Conservation (phyloP, 805 yeast species). For the Spathaspora sp. region DNA sequence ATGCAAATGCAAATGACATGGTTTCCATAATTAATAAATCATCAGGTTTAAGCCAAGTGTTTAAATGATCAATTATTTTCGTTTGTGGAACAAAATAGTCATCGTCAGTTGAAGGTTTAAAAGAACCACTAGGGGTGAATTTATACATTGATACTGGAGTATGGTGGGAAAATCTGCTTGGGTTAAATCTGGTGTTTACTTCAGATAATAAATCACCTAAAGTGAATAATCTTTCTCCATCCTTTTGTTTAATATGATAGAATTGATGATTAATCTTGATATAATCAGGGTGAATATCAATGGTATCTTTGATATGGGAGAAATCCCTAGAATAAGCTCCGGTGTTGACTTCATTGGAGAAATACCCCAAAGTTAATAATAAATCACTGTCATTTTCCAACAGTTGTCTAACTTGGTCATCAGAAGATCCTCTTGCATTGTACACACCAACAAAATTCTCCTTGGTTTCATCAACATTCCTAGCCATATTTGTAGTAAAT, state of each 20-base stretch:
- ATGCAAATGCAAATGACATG: slow-evolving; percentile 77
- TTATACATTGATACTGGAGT: slow-evolving; percentile 15
- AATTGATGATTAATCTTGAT: slow-evolving; percentile 30
- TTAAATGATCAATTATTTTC: slow-evolving; percentile 32
- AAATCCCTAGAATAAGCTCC: slow-evolving; percentile 20
- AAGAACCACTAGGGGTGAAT: slow-evolving; percentile 10
- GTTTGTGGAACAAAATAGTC: slow-evolving; percentile 21
- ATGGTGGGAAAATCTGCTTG: slow-evolving; percentile 7
- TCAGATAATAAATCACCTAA: slow-evolving; percentile 29
- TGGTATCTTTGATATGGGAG: slow-evolving; percentile 19
- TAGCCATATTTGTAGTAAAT: slow-evolving; percentile 63
- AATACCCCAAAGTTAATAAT: slow-evolving; percentile 66
- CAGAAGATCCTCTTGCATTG: slow-evolving; percentile 50
- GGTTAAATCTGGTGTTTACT: slow-evolving; percentile 14
- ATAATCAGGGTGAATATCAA: slow-evolving; percentile 42
- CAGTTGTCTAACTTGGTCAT: slow-evolving; percentile 13
- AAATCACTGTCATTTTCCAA: slow-evolving; percentile 56
- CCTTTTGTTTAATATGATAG: slow-evolving; percentile 16
- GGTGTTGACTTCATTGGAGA: slow-evolving; percentile 32
- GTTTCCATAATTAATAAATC: slow-evolving; percentile 81
- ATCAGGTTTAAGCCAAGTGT: slow-evolving; percentile 45
- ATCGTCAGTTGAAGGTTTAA: slow-evolving; percentile 6
- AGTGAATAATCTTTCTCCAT: slow-evolving; percentile 24
- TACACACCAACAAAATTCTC: slow-evolving; percentile 68
- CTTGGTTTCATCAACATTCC: slow-evolving; percentile 71